Conservation (phyloP, 1,284 basidiomycete genomes). For the Inonotus obliquus region DNA sequence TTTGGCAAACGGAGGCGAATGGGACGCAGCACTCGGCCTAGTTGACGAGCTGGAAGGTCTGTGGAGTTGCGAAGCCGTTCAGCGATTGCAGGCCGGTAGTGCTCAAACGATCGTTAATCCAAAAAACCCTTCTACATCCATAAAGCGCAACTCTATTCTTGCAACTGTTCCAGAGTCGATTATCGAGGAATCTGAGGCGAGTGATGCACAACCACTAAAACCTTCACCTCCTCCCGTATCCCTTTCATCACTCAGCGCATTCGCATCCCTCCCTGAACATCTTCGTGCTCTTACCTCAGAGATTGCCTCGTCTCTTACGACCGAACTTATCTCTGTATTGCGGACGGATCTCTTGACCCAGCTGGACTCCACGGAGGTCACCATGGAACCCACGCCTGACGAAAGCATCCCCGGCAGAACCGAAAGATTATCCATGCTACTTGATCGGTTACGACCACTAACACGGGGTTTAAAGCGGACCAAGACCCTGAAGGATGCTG, state of each 20-base stretch:
- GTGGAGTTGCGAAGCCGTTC: constrained; percentile 41
- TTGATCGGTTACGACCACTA: constrained; percentile 64
- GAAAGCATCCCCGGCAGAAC: neutral
- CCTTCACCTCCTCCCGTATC: constrained; percentile 32
- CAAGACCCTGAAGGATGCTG: constrained; percentile 65
- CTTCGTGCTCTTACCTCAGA: constrained; percentile 62
- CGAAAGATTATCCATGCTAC: constrained; percentile 34
- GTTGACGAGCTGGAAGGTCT: constrained; percentile 70
- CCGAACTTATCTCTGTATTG: constrained; percentile 71
- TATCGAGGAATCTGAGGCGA: constrained; percentile 21
- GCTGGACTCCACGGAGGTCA: constrained; percentile 30
- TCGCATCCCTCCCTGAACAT: constrained; percentile 65
- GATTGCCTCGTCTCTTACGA: constrained; percentile 74
- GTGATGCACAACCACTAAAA: constrained; percentile 3
- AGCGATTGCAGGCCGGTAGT: constrained; percentile 9
- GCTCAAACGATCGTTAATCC: constrained; percentile 10
- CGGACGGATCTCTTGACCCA: constrained; percentile 61
- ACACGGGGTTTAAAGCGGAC: constrained; percentile 75
- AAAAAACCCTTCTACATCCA: constrained; percentile 1
- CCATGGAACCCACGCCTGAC: neutral
- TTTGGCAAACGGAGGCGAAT: constrained; percentile 78
- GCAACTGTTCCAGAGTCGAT: constrained; percentile 32
- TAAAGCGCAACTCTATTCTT: constrained; percentile 23
- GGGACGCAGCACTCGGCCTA: constrained; percentile 76
- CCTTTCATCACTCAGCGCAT: constrained; percentile 65